A percentile compares a stretch with the other conserved stretches of the same genome.
Conservation (phyloP, 495 filamentous ascomycete species). For the Poronia punctata region DNA sequence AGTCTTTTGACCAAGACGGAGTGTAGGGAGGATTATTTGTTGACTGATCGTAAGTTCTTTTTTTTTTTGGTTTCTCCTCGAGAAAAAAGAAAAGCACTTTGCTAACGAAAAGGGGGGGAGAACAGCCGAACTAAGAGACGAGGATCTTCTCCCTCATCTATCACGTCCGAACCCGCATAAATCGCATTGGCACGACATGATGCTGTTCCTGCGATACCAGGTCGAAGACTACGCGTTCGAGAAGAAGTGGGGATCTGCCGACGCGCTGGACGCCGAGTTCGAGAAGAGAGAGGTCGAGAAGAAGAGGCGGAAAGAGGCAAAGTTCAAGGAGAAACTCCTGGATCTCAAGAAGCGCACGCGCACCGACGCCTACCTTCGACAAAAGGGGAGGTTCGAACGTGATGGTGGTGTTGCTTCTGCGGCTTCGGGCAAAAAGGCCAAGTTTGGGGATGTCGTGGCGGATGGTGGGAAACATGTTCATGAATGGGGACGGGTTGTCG, state of each 20-base stretch:
- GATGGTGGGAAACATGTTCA: constrained; percentile 72
- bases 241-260: constrained; percentile 74
- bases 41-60: constrained; percentile 82
- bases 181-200: constrained; percentile 95
- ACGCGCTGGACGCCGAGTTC: constrained; percentile 85
- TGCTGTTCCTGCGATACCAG: constrained; percentile 89
- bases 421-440: constrained; percentile 26
- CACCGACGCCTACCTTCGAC: constrained; percentile 79
- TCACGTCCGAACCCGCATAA: constrained; percentile 92
- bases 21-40: constrained; percentile 85
- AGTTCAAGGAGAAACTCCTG: constrained; percentile 80
- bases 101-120: background rate
- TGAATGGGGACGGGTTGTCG: constrained; percentile 78
- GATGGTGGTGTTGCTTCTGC: constrained; percentile 38
- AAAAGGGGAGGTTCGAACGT: constrained; percentile 29
- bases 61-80: no score
- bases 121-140: constrained; percentile 74
- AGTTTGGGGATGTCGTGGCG: constrained; percentile 71
- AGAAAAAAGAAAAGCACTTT: background rate
- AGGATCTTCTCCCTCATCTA: constrained; percentile 77
- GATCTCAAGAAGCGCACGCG: constrained; percentile 91
- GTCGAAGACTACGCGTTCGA: constrained; percentile 87
- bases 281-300: constrained; percentile 70
- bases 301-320: constrained; percentile 81
- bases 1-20: constrained; percentile 94